phyloP scores from a whole-genome alignment of 352 stramenopile genomes.

The Globisporangium barbulae region DNA sequence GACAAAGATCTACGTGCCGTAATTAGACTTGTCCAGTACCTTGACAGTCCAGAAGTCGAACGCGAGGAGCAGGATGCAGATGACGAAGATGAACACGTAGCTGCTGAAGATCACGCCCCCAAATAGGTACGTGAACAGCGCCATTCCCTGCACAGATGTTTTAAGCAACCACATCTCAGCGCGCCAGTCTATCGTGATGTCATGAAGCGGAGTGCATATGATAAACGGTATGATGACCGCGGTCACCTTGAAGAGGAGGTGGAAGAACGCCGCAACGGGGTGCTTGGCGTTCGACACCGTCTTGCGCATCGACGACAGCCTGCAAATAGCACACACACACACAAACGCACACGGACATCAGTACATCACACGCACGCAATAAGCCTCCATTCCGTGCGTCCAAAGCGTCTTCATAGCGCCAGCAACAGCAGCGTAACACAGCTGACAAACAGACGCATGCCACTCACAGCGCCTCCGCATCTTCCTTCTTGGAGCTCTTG shows the following conservation, averaged over 20 bases:
- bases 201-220: too few relatives aligned
- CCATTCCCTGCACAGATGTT: conserved; percentile 36
- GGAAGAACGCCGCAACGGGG: conserved; percentile 94
- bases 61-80: conserved; percentile 94
- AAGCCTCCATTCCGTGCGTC: background rate
- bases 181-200: background rate
- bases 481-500: conserved; percentile 26
- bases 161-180: background rate
- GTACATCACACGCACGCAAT: background rate
- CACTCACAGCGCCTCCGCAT: conserved; percentile 62
- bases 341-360: background rate
- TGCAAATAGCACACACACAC: conserved; percentile 19
- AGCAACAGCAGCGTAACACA: background rate
- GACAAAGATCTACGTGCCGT: background rate
- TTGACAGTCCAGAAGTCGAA: conserved; percentile 99
- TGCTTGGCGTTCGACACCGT: conserved; percentile 85
- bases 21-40: conserved; percentile 19
- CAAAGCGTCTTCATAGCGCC: too few relatives aligned
- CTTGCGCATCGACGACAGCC: conserved; percentile 68
- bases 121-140: conserved; percentile 95
- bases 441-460: background rate
- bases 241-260: conserved; percentile 94
- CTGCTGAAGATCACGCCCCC: conserved; percentile 87
- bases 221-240: too few relatives aligned
- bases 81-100: conserved; percentile 96